Base-by-base conservation (phyloP, 805 yeast genomes). In the Suhomyces vadensis region DNA sequence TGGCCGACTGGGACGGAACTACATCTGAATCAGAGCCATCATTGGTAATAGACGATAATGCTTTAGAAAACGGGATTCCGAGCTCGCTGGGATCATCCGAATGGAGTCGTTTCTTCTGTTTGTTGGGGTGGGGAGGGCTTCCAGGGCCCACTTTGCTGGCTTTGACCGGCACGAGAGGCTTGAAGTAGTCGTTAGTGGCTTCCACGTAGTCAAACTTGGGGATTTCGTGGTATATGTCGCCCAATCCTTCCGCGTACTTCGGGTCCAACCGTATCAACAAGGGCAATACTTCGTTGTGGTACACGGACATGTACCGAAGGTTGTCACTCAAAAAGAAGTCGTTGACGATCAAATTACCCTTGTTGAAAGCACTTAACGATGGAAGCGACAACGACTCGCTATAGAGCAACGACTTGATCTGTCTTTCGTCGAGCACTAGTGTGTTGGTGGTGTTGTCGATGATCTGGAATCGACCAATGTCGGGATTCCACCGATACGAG, bases 251-350 rank as follows among this genome's bases (percentile, higher is more conserved):
- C 6, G 52, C 52, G 42, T 61, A 67, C 24, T 50, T 56, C 5
- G 54, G 37, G 37, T 65, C 71, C 13, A 60, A 27, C 25, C 58
- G 52, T 5, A 58, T 58, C 23, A 67, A 52, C 37, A 67, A 51
- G 4, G 65, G 68, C 14, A 66, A 49, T 1, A 67, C 61, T 35
- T 67, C 70, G 43, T 67, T 67, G 48, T 67, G 73, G 46, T 67
- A 67, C 3, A 57, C 60, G 2, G 71, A 64, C 64, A 67, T 63
- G 46, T 67, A 67, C 44, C 48, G 54, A 27, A 64, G 52, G 46
- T 65, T 62, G 36, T 65, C 66, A 25, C 67, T 58, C 26, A 67
- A 54, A 46, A 67, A 67, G 48, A 67, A 64, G 43, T 67, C 73
- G 45, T 63, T 65, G 11, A 65, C 63, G 6, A 67, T 61, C 29